A percentile compares a stretch with the other conserved stretches of the same genome.
Conservation (phyloP, 257 asterid species). For the Verbascum thapsus region DNA sequence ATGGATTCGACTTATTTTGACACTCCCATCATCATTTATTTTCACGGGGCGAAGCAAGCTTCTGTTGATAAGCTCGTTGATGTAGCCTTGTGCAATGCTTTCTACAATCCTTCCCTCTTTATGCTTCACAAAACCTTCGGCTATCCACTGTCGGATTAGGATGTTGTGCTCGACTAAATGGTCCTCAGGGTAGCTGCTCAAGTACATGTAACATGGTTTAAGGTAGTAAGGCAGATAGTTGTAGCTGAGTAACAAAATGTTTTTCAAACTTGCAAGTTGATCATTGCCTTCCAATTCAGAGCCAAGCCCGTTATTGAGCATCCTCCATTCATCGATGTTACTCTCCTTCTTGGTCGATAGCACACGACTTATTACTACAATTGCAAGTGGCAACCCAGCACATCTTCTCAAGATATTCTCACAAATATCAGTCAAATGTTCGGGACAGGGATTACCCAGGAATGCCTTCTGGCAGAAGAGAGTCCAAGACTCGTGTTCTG, state of each 20-base stretch:
- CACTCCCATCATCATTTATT: slow-evolving; percentile 37
- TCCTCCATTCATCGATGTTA: slow-evolving; percentile 34
- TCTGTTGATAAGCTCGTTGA: slow-evolving; percentile 47
- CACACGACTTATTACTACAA: slow-evolving; percentile 33
- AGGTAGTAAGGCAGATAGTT: slow-evolving; percentile 43
- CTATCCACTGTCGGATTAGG: slow-evolving; percentile 38
- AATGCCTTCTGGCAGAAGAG: slow-evolving; percentile 32
- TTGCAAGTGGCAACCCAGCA: slow-evolving; percentile 41
- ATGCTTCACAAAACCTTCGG: slow-evolving; percentile 39
- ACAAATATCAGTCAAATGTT: slow-evolving; percentile 27
- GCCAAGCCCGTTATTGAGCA: slow-evolving; percentile 37
- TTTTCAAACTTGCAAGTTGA: slow-evolving; percentile 35
- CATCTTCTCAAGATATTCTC: slow-evolving; percentile 32
- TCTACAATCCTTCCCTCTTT: slow-evolving; percentile 35
- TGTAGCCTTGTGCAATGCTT: slow-evolving; percentile 44
- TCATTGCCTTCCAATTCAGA: slow-evolving; percentile 41
- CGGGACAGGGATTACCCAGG: slow-evolving; percentile 26
- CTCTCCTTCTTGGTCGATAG: slow-evolving; percentile 31
- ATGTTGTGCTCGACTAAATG: slow-evolving; percentile 27
- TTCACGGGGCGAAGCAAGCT: slow-evolving; percentile 35
- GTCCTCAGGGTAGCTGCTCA: slow-evolving; percentile 46
- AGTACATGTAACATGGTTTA: slow-evolving; percentile 37
- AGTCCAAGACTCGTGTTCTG: slow-evolving; percentile 16
- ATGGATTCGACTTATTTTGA: slow-evolving; percentile 36
- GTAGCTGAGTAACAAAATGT: slow-evolving; percentile 36